Evolutionary conservation across 176 grass and related monocot genomes (phyloP), one percentile per base, ranked within the genome.

Genomic region (Musa troglodytarum): DNA sequence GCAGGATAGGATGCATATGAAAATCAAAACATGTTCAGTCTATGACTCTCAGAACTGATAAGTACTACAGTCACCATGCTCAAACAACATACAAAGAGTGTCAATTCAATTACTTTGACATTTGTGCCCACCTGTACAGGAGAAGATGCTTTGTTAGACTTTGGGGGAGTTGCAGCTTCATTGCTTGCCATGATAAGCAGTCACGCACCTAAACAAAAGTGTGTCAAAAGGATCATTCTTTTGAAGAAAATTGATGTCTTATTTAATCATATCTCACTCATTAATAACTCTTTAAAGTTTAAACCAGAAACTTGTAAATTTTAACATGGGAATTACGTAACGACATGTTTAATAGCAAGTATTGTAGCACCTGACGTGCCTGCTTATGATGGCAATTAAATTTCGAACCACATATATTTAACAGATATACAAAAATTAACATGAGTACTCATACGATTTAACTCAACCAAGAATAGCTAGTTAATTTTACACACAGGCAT

Each of bases 71-170:
- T 1, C 20, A 17, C 20, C 20, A 62, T 6, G 12, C 20, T 62
- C 10, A 62, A 20, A 62, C 57, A 62, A 62, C 57, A 19, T 34
- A 9, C 8, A 28, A 13, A 34, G 12, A 16, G 9, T 4, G 11
- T 51, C 17, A 29, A 74, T 28, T 8, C 10, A 74, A 43, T 56
- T 74, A 53, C 10, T 19, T 53, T 17, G 13, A 23, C 75, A 51
- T 52, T 34, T 57, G 16, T 57, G 76, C 58, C 76, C 87, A 96
- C 93, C 89, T 92, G 91, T 54, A 79, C 76, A 54, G 83, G 74
- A n/a, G 85, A 82, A 77, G 87, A 73, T 70, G 81, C n/a, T 75
- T 92, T 92, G 71, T 73, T 79, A 54, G 77, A 79, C 71, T 88
- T 96, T 49, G 88, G 81, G 79, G 77, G 78, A 69, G 86, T 77